Evolutionary conservation across 495 filamentous ascomycete genomes (phyloP), one percentile per base, ranked within the genome.

Genomic region (Rostrohypoxylon terebratum): DNA sequence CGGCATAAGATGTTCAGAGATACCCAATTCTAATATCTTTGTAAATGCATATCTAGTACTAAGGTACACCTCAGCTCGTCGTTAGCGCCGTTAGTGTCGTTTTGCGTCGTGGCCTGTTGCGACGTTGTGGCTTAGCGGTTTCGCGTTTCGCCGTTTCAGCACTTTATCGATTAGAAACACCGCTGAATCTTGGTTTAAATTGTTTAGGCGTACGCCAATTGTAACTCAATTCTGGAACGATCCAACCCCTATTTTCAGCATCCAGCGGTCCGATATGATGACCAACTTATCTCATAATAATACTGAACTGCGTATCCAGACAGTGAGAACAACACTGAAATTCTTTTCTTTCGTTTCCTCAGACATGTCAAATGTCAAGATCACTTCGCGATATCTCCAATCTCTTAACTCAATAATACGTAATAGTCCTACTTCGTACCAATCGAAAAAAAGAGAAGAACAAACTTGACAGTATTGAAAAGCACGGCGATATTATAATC

Each of bases 31-130:
- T 25, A 4, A 4, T 2, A 55, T 63, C 59, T 59, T 64, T 40
- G 59, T 68, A 72, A 61, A n/a, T 54, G 65, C 65, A 68, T 73
- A 73, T 73, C 59, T 50, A 3, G 28, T 21, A 44, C 63, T n/a
- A n/a, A 11, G 18, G n/a, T n/a, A n/a, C 42, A 53, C 48, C 40
- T 47, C 38, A 21, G 11, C 44, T 63, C 40, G 47, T 59, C 44
- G 21, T 45, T 59, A 63, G 64, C 59, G 63, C 63, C 59, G 21
- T 51, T 59, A 47, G 59, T 48, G 58, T 64, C 68, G 68, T 71
- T 57, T 57, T 58, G 62, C 28, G 62, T 66, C 55, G 20, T 62
- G 55, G 60, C 68, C 20, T 18, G 47, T 23, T 55, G 31, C 51
- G 28, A 55, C 31, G 10, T 34, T 59, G 64, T 72, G 70, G 70